A percentile compares a stretch with the other conserved stretches of the same genome.
These are phyloP conservation scores for Emericellopsis terricola DNA, from an alignment of 495 filamentous ascomycete species.

Conservation along the genomic window DNA sequence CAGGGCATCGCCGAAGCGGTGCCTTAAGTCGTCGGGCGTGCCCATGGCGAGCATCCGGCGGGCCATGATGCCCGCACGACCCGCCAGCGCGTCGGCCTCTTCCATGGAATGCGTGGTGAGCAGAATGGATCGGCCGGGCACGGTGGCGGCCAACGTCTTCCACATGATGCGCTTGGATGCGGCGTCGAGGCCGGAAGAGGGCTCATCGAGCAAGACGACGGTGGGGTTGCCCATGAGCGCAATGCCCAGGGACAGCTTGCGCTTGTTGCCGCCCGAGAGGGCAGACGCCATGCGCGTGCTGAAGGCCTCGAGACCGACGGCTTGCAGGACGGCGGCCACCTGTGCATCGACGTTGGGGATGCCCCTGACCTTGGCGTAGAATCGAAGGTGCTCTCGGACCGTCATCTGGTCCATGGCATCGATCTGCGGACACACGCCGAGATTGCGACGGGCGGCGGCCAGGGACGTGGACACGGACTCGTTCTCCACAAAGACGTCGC, in stretches of 20 bases:
- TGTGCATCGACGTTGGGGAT: constrained; percentile 45
- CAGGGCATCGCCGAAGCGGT: constrained; percentile 39
- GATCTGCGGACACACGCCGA: constrained; percentile 68
- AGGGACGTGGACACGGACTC: constrained; percentile 46
- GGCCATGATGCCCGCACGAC: constrained; percentile 54
- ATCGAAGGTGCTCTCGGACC: constrained; percentile 47
- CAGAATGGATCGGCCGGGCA: constrained; percentile 40
- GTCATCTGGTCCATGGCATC: constrained; percentile 55
- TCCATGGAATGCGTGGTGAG: constrained; percentile 72
- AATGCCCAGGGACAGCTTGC: constrained; percentile 57
- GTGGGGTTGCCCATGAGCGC: constrained; percentile 60
- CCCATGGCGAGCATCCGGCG: constrained; percentile 53
- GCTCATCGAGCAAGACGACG: constrained; percentile 56
- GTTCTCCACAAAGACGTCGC: constrained; percentile 61
- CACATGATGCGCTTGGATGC: constrained; percentile 62
- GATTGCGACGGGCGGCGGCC: constrained; percentile 43
- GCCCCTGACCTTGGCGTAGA: constrained; percentile 57
- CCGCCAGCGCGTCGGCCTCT: constrained; percentile 56
- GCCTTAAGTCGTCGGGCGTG: constrained; percentile 37
- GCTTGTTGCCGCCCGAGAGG: constrained; percentile 56
- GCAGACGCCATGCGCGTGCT: constrained; percentile 41
- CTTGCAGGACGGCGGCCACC: constrained; percentile 36
- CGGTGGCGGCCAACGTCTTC: constrained; percentile 41
- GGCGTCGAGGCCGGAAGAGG: constrained; percentile 51
- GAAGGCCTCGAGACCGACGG: constrained; percentile 43